Conservation (phyloP, 768 basidiomycete species). For the Russula brevipes region DNA sequence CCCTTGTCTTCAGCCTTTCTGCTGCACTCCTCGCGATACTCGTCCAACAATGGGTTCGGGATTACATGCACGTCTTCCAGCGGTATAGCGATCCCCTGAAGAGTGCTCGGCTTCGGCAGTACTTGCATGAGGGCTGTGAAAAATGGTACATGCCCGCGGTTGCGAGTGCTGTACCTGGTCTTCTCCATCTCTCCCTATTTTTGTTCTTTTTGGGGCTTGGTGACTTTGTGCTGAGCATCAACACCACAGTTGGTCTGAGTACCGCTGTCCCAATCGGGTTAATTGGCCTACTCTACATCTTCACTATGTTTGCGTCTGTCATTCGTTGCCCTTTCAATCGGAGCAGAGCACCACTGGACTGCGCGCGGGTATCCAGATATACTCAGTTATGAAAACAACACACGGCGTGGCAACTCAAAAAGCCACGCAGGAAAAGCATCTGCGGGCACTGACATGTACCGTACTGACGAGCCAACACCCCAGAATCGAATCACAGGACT, state of each 20-base stretch:
- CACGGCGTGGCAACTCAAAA: too few relatives aligned
- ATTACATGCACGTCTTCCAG: slow-evolving; percentile 4
- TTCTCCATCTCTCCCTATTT: neutral
- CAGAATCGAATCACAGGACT: too few relatives aligned
- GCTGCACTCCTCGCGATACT: neutral
- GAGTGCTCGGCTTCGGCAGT: slow-evolving; percentile 1
- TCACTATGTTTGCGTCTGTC: neutral
- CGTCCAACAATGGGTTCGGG: neutral
- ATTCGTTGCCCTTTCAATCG: too few relatives aligned
- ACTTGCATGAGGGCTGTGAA: neutral
- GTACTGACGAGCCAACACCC: too few relatives aligned
- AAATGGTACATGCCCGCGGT: neutral
- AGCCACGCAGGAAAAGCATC: too few relatives aligned
- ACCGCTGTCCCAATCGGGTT: neutral
- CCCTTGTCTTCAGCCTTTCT: neutral
- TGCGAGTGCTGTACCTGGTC: neutral
- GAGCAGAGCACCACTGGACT: too few relatives aligned
- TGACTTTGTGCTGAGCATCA: neutral
- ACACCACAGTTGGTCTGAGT: neutral
- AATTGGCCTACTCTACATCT: neutral
- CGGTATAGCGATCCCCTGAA: slow-evolving; percentile 1
- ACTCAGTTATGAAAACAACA: too few relatives aligned
- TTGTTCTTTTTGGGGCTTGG: neutral
- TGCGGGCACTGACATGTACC: too few relatives aligned
- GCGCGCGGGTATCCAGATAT: too few relatives aligned